A percentile compares a stretch with the other conserved stretches of the same genome.
Evolutionary conservation across 2,329 filamentous ascomycete species (phyloP).

Genomic region (Trichoderma oligosporum): DNA sequence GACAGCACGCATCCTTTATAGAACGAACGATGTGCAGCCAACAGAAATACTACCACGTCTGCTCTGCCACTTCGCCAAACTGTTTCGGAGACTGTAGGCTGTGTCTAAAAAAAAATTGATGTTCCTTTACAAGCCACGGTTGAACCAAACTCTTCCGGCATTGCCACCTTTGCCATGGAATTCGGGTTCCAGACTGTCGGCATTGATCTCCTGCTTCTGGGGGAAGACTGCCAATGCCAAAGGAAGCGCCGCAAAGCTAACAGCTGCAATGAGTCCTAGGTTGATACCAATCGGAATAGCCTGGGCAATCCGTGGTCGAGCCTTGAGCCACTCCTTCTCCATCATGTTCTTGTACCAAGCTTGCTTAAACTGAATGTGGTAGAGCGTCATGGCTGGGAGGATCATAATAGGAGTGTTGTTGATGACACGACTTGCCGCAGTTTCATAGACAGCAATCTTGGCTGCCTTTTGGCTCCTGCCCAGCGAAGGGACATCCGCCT

Average conservation of each 20-base stretch:
- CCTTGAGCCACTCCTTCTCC: slow-evolving; percentile 73
- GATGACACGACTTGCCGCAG: slow-evolving; percentile 82
- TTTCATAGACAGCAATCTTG: slow-evolving; percentile 85
- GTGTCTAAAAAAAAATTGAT: not conserved
- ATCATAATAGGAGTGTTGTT: slow-evolving; percentile 98
- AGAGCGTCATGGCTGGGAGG: slow-evolving; percentile 79
- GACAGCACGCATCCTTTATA: no score
- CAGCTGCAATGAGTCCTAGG: slow-evolving; percentile 78
- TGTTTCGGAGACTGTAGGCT: not conserved
- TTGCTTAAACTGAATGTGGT: slow-evolving; percentile 65
- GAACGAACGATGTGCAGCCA: no score
- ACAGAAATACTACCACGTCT: no score
- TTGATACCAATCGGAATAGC: slow-evolving; percentile 70
- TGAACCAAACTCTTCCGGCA: slow-evolving; percentile 87
- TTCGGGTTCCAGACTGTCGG: slow-evolving; percentile 73
- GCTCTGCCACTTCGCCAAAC: not conserved
- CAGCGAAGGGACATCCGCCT: slow-evolving; percentile 64
- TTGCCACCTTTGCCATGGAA: slow-evolving; percentile 79
- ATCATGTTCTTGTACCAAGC: slow-evolving; percentile 38
- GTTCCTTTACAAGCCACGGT: slow-evolving; percentile 73
- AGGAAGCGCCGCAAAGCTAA: slow-evolving; percentile 83
- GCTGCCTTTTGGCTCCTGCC: slow-evolving; percentile 88
- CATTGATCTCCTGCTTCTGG: slow-evolving; percentile 78
- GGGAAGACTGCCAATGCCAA: slow-evolving; percentile 89
- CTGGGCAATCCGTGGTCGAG: slow-evolving; percentile 61